Percentiles rank a stretch among this genome's conserved stretches.
Conservation (phyloP, 2,329 filamentous ascomycete species). For the Aaosphaeria arxii region DNA sequence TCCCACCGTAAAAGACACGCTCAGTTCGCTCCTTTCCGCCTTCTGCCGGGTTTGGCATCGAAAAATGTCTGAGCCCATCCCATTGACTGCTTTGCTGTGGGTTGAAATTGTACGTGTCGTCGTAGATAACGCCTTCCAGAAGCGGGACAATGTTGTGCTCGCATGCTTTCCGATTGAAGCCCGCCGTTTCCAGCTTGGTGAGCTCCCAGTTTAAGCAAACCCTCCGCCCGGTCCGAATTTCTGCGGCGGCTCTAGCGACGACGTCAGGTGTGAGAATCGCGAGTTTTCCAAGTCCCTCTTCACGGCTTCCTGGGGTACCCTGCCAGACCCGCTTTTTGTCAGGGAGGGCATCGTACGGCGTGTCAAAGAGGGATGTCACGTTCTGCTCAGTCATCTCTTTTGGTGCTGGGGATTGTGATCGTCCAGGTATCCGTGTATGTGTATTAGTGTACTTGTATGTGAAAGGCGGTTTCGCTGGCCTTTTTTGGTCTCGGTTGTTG, state of each 20-base stretch:
- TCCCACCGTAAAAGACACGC: slow-evolving; percentile 17
- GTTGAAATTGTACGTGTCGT: slow-evolving; percentile 5
- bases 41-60: slow-evolving; percentile 7
- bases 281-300: neutral
- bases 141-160: neutral
- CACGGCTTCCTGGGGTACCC: neutral
- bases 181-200: neutral
- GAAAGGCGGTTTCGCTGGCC: too few relatives aligned
- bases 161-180: neutral
- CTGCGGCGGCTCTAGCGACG: neutral
- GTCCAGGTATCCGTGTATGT: too few relatives aligned
- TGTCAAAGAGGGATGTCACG: neutral
- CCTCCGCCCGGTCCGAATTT: neutral
- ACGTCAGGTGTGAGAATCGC: neutral
- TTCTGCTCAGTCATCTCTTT: too few relatives aligned
- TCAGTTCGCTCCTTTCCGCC: slow-evolving; percentile 4
- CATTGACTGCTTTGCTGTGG: slow-evolving; percentile 21
- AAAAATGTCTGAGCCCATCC: slow-evolving; percentile 36
- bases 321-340: neutral
- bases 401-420: neutral
- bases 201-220: neutral
- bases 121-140: neutral
- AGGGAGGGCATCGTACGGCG: neutral
- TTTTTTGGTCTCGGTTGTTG: too few relatives aligned
- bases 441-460: too few relatives aligned